These are phyloP conservation scores for Linum tenue DNA, from an alignment of 345 rosid species.

Conservation along the genomic window DNA sequence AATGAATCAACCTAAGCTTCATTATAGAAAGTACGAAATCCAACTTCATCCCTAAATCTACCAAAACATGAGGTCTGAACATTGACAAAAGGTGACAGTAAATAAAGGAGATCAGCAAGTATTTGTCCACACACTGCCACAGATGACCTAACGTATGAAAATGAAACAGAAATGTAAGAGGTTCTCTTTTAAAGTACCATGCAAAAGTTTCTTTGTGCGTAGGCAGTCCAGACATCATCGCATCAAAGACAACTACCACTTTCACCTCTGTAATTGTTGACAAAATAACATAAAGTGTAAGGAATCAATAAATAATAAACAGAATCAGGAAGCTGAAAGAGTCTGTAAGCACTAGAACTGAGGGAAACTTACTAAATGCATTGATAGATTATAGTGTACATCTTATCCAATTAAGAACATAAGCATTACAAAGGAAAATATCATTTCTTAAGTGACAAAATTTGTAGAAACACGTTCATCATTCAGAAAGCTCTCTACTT, in stretches of 20 bases:
- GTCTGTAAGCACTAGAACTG: neutral
- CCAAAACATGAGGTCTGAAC: neutral
- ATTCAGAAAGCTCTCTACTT: neutral
- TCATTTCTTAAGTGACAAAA: neutral
- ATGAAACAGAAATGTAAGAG: neutral
- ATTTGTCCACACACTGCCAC: neutral
- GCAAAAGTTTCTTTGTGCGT: constrained; percentile 72
- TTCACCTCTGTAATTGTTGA: constrained; percentile 61
- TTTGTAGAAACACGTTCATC: neutral
- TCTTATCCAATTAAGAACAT: neutral
- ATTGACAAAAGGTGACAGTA: neutral
- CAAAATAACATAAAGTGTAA: constrained; percentile 13
- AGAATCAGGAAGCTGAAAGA: neutral
- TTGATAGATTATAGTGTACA: neutral
- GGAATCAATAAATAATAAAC: constrained; percentile 3
- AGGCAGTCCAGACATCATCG: constrained; percentile 86
- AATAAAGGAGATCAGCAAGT: neutral
- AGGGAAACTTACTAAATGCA: neutral
- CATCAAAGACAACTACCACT: constrained; percentile 93
- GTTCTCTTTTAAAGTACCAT: constrained; percentile 34
- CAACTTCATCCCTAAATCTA: neutral
- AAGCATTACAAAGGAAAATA: neutral
- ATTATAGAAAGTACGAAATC: too few species aligned
- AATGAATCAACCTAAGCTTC: too few species aligned
- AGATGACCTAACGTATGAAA: neutral